phyloP scores from a whole-genome alignment of 352 stramenopile species.

The Phytophthora nicotianae region DNA sequence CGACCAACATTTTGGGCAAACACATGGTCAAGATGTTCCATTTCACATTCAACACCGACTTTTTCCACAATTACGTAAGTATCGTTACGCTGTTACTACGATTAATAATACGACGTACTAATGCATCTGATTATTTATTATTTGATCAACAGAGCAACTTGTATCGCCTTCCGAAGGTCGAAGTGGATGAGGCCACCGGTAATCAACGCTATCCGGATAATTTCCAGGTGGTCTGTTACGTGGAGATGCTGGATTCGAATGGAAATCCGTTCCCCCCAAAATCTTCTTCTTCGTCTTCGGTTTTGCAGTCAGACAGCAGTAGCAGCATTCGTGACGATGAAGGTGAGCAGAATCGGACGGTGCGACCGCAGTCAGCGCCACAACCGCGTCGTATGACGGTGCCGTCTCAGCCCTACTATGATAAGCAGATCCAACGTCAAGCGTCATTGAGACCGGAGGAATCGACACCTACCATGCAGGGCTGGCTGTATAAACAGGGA shows the following conservation, averaged over 20 bases:
- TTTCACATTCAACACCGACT: conserved; percentile 86
- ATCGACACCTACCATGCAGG: conserved; percentile 55
- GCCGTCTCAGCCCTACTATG: conserved; percentile 16
- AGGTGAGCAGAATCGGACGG: conserved; percentile 11
- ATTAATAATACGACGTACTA: conserved; percentile 2
- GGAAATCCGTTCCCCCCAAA: conserved; percentile 33
- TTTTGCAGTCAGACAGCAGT: conserved; percentile 30
- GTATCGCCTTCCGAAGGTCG: conserved; percentile 57
- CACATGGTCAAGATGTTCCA: conserved; percentile 88
- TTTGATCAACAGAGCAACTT: conserved; percentile 36
- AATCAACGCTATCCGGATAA: conserved; percentile 59
- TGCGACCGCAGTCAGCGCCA: conserved; percentile 23
- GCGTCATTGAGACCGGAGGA: conserved; percentile 32
- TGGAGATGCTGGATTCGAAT: conserved; percentile 43
- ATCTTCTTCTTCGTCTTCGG: conserved; percentile 24
- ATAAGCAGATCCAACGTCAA: conserved; percentile 22
- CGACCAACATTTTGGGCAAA: conserved; percentile 72
- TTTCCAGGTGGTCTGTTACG: conserved; percentile 63
- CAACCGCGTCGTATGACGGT: conserved; percentile 39
- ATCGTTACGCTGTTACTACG: neutral
- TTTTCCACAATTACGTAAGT: conserved; percentile 74
- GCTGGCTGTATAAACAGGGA: conserved; percentile 78
- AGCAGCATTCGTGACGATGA: conserved; percentile 29
- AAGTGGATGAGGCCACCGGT: conserved; percentile 63
- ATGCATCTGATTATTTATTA: neutral